Conservation (phyloP, 2,329 filamentous ascomycete species). For the Trichoderma arundinaceum region DNA sequence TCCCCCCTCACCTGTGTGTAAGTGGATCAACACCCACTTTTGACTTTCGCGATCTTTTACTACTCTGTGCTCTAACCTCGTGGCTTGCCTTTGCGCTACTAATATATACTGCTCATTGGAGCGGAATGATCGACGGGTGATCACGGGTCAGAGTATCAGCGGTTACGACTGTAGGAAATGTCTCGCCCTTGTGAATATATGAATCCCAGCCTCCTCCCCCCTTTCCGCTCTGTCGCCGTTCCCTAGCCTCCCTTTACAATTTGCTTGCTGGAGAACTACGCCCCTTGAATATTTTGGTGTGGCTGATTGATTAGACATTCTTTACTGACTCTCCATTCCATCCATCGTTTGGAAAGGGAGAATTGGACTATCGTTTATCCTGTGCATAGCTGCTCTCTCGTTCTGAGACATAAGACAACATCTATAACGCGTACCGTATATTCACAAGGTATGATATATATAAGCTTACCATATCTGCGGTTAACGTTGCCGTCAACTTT, state of each 20-base stretch:
- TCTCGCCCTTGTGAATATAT: neutral
- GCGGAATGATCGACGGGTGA: neutral
- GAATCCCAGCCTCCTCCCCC: neutral
- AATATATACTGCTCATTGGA: neutral
- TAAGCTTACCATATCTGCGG: neutral
- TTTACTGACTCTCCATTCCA: slow-evolving; percentile 44
- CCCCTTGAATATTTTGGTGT: neutral
- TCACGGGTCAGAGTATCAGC: neutral
- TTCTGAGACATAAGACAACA: neutral
- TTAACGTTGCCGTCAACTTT: neutral
- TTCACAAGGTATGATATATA: slow-evolving; percentile 1
- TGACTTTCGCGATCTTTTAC: neutral
- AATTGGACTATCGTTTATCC: slow-evolving; percentile 8
- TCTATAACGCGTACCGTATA: neutral
- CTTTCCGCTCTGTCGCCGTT: neutral
- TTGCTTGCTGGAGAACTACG: neutral
- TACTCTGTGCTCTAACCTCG: neutral
- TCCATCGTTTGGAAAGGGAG: slow-evolving; percentile 39
- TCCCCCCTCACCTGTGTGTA: neutral
- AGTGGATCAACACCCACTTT: slow-evolving; percentile 2
- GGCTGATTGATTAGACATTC: slow-evolving; percentile 4
- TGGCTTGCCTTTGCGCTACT: neutral
- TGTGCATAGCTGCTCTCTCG: neutral
- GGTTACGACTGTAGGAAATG: neutral
- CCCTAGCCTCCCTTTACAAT: neutral